These are phyloP conservation scores for Prunus persica DNA, from an alignment of 306 rosid species.

Conservation along the genomic window Prunus_persica_NCBIv2 NC_034011.1:5125001-5125500, in stretches of 20 bases:
- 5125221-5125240: slow-evolving; percentile 68
- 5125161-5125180: neutral
- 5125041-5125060: slow-evolving; percentile 55
- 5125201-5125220: slow-evolving; percentile 55
- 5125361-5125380: slow-evolving; percentile 30
- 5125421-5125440: slow-evolving; percentile 43
- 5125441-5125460: slow-evolving; percentile 86
- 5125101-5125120: slow-evolving; percentile 7
- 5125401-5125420: slow-evolving; percentile 71
- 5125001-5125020: slow-evolving; percentile 64
- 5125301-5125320: neutral
- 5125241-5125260: slow-evolving; percentile 74
- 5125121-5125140: neutral
- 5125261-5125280: slow-evolving; percentile 72
- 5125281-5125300: slow-evolving; percentile 65
- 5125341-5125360: neutral
- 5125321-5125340: neutral
- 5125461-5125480: slow-evolving; percentile 42
- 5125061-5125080: slow-evolving; percentile 60
- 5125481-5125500: slow-evolving; percentile 49
- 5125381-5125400: slow-evolving; percentile 86
- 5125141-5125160: neutral
- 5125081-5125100: slow-evolving; percentile 81
- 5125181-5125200: slow-evolving; percentile 76
- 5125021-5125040: slow-evolving; percentile 76